A percentile compares a stretch with the other conserved stretches of the same genome.
phyloP scores from a whole-genome alignment of 345 rosid species.

The Physaria fendleri region DNA sequence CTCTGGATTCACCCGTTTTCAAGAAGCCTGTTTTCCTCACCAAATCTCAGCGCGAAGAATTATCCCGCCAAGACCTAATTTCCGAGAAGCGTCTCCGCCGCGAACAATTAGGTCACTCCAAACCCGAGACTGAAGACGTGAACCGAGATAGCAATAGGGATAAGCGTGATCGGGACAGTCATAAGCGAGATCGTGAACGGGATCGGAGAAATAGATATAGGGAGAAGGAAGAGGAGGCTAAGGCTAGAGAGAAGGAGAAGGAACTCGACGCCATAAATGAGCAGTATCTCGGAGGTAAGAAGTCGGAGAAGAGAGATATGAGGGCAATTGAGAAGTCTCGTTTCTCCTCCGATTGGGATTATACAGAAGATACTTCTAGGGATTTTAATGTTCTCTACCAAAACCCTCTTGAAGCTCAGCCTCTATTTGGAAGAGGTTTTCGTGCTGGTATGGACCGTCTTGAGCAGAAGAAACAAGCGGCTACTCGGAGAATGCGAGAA shows the following conservation, averaged over 20 bases:
- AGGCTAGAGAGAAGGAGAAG: conserved; percentile 71
- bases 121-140: not conserved
- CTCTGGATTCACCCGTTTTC: conserved; percentile 3
- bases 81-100: conserved; percentile 38
- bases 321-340: conserved; percentile 79
- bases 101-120: conserved; percentile 18
- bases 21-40: conserved; percentile 51
- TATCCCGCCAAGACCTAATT: conserved; percentile 68
- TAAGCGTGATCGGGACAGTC: conserved; percentile 29
- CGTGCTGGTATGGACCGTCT: conserved; percentile 85
- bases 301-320: conserved; percentile 72
- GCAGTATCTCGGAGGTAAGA: conserved; percentile 76
- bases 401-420: conserved; percentile 93
- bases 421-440: conserved; percentile 79
- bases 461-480: conserved; percentile 80
- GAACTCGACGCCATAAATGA: conserved; percentile 74
- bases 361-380: conserved; percentile 80
- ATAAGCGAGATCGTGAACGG: conserved; percentile 6
- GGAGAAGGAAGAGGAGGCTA: conserved; percentile 68
- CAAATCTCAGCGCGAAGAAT: conserved; percentile 52
- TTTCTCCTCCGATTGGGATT: conserved; percentile 92
- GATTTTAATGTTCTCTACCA: conserved; percentile 76
- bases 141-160: too few species aligned
- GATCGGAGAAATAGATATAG: conserved; percentile 55
- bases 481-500: conserved; percentile 75